A percentile compares a stretch with the other conserved stretches of the same genome.
These are phyloP conservation scores for Dacryopinax primogenitus DNA, from an alignment of 768 basidiomycete genomes.

Conservation along the genomic window DNA sequence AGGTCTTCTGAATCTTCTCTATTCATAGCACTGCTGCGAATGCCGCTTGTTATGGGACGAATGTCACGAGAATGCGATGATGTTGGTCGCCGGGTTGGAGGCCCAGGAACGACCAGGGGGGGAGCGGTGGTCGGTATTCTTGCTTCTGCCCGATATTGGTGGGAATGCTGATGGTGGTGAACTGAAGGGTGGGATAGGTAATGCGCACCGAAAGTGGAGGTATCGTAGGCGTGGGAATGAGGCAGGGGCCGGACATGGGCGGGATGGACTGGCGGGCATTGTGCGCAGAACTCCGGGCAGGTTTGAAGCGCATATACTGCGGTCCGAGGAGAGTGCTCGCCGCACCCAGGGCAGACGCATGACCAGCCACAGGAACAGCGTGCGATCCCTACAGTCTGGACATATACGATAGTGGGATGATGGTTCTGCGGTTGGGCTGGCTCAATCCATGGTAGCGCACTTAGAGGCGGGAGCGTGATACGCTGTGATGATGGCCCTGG, in stretches of 20 bases:
- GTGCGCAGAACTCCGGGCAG: neutral
- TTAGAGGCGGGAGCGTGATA: neutral
- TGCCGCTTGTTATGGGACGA: too few species aligned
- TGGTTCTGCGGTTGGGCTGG: neutral
- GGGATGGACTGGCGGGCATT: neutral
- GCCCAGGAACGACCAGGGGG: too few species aligned
- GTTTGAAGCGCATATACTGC: neutral
- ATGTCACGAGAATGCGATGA: too few species aligned
- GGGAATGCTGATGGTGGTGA: too few species aligned
- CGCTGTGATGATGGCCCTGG: neutral
- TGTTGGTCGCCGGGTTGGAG: too few species aligned
- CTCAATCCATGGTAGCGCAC: neutral
- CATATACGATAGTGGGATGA: neutral
- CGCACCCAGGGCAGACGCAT: neutral
- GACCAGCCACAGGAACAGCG: conserved; percentile 1
- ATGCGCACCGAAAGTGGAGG: neutral
- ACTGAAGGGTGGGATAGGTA: too few species aligned
- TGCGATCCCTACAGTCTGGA: neutral
- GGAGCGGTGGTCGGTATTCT: too few species aligned
- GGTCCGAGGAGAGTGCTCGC: neutral
- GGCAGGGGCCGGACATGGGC: neutral
- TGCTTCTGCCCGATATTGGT: too few species aligned
- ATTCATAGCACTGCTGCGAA: too few species aligned
- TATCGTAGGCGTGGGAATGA: neutral
- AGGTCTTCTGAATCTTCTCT: too few species aligned